These are phyloP conservation scores for Coprinellus micaceus DNA, from an alignment of 768 basidiomycete genomes.

Conservation along the genomic window DNA sequence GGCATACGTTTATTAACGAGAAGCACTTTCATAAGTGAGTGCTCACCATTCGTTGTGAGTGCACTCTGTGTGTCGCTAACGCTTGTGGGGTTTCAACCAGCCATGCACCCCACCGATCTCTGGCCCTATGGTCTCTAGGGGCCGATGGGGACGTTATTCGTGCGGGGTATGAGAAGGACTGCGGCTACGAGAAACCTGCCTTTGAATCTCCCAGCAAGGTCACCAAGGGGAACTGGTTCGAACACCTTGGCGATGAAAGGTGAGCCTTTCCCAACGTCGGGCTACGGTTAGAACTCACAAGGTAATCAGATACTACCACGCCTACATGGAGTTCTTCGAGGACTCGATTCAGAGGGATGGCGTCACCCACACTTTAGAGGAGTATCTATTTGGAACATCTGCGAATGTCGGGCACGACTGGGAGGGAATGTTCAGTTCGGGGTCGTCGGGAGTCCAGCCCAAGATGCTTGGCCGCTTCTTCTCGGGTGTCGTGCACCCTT, in stretches of 20 bases:
- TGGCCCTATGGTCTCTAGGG: slow-evolving; percentile 61
- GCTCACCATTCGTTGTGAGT: slow-evolving; percentile 6
- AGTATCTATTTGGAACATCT: slow-evolving; percentile 53
- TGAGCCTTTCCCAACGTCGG: slow-evolving; percentile 23
- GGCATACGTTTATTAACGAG: slow-evolving; percentile 54
- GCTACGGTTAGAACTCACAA: not conserved
- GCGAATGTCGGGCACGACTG: slow-evolving; percentile 39
- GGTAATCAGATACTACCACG: slow-evolving; percentile 52
- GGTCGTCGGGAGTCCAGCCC: slow-evolving; percentile 28
- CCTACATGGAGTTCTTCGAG: slow-evolving; percentile 56
- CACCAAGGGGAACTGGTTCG: slow-evolving; percentile 43
- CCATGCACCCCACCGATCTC: slow-evolving; percentile 54
- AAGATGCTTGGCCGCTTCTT: slow-evolving; percentile 57
- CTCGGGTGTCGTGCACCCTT: slow-evolving; percentile 56
- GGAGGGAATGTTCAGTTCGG: slow-evolving; percentile 19
- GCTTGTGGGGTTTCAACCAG: slow-evolving; percentile 30
- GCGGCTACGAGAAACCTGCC: slow-evolving; percentile 31
- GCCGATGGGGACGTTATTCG: slow-evolving; percentile 38
- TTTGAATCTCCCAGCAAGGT: slow-evolving; percentile 45
- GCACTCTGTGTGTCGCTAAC: too few relatives aligned
- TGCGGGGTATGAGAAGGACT: slow-evolving; percentile 36
- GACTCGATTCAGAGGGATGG: slow-evolving; percentile 40
- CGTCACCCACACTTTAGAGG: slow-evolving; percentile 46
- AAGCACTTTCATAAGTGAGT: slow-evolving; percentile 34
- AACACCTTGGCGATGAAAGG: slow-evolving; percentile 57